Evolutionary conservation across 2,329 filamentous ascomycete genomes (phyloP).

Genomic region (Xylariomycetidae sp.): DNA sequence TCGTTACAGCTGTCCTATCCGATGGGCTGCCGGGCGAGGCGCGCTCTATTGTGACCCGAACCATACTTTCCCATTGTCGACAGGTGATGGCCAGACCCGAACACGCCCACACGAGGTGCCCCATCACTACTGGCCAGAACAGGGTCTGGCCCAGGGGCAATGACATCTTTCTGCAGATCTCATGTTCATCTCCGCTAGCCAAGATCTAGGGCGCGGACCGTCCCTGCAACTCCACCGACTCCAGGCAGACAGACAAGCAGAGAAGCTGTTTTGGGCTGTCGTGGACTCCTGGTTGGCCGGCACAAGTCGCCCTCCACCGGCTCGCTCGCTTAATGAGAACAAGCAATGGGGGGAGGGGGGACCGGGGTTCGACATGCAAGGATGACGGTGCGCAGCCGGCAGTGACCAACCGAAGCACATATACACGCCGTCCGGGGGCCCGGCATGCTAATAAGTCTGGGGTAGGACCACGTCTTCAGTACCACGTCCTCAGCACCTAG

Average conservation of each 20-base stretch:
- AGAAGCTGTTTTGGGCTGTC: background rate
- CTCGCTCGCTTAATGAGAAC: background rate
- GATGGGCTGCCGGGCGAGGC: background rate
- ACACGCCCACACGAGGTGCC: background rate
- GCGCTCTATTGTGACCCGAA: too few relatives aligned
- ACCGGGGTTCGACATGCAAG: too few relatives aligned
- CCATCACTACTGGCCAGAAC: background rate
- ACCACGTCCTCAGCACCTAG: too few relatives aligned
- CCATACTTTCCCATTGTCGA: background rate
- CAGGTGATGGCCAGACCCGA: background rate
- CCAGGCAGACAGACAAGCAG: background rate
- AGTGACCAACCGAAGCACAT: too few relatives aligned
- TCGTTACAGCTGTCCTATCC: background rate
- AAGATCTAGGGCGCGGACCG: background rate
- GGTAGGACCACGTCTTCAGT: too few relatives aligned
- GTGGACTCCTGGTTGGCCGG: background rate
- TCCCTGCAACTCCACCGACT: background rate
- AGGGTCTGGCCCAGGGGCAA: background rate
- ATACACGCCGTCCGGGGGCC: too few relatives aligned
- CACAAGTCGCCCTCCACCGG: too few relatives aligned
- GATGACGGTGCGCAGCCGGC: too few relatives aligned
- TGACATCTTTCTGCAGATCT: constrained; percentile 4
- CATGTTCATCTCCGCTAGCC: background rate
- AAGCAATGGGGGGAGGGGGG: too few relatives aligned
- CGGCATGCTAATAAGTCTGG: too few relatives aligned